Conservation (phyloP, 331 rosid species). For the Acacia pycnantha region DNA sequence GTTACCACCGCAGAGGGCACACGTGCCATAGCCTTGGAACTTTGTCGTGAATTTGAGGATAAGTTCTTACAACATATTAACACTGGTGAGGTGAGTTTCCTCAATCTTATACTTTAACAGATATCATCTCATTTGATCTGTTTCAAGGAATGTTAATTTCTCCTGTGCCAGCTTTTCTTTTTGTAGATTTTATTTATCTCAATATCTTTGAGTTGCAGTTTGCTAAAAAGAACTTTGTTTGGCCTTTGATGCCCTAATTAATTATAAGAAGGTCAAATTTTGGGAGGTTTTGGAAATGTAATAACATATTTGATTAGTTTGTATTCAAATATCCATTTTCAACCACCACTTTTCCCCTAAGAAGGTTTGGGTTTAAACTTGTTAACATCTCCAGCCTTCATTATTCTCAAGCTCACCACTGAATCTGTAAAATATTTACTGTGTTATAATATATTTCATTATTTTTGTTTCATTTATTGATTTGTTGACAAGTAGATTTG, state of each 20-base stretch:
- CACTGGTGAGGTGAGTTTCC: constrained; percentile 80
- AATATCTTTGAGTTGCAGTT: not conserved
- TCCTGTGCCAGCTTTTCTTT: not conserved
- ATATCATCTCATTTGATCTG: constrained; percentile 9
- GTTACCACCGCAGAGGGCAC: constrained; percentile 92
- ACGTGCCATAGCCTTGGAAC: constrained; percentile 94
- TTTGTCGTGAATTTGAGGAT: constrained; percentile 99
- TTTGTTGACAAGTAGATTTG: not conserved
- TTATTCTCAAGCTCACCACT: constrained; percentile 1
- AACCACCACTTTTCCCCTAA: not conserved
- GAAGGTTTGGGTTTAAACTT: not conserved
- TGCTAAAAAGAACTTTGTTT: not conserved
- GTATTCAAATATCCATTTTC: constrained; percentile 4
- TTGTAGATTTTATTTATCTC: not conserved
- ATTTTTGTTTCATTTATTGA: constrained; percentile 3
- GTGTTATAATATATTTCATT: not conserved
- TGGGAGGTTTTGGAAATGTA: not conserved
- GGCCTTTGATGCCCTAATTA: not conserved
- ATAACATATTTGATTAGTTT: constrained; percentile 3
- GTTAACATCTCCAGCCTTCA: not conserved
- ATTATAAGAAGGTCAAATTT: not conserved
- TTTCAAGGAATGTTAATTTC: constrained; percentile 1
- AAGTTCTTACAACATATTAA: constrained; percentile 88
- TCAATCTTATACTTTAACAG: constrained; percentile 9
- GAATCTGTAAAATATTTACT: not conserved